Evolutionary conservation across 352 stramenopile genomes (phyloP), one percentile per base, ranked within the genome.

Genomic region (Phytophthora idaei): DNA sequence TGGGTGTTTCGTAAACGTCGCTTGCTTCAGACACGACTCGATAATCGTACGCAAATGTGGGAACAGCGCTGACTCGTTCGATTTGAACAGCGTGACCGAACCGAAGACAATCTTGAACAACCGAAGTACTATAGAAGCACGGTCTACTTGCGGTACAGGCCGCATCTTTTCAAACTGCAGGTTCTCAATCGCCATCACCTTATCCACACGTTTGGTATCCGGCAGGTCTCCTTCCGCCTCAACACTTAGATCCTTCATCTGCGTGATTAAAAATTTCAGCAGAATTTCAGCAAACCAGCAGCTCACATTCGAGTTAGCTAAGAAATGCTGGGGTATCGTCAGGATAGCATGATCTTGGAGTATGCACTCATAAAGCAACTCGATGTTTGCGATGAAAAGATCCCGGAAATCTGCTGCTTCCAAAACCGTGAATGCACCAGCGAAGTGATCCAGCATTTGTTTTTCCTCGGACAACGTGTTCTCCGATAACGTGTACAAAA

Each of bases 361-460:
- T 61, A 99, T 98, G 29, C 89, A 92, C 62, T 97, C 80, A 61
- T 98, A 92, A 2, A 98, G 71, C 11, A 98, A 70, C 54, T 93
- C 63, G 52, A 98, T 91, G 66, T 97, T 97, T 21, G 85, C 73
- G 59, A 94, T 82, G 58, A 97, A 95, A 21, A 97, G 66, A 65
- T 97, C 88, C 5, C 93, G 81, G 57, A 99, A 96, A 69, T 98
- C 97, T 50, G 92, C 89, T 25, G 89, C 91, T 70, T 99, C 96
- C 14, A 99, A 78, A 29, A 98, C 90, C 1, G 97, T 98, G 64
- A 99, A 99, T 2, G 95, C 93, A 11, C 95, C 87, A 5, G 97
- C 97, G 77, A 99, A 99, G 34, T 97, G 87, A 45, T 99, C 96
- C 12, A 99, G 72, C 73, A 99, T 94, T 67, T 99, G 97, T 67